phyloP scores from a whole-genome alignment of 805 yeast species.

The Candida succiphila region DNA sequence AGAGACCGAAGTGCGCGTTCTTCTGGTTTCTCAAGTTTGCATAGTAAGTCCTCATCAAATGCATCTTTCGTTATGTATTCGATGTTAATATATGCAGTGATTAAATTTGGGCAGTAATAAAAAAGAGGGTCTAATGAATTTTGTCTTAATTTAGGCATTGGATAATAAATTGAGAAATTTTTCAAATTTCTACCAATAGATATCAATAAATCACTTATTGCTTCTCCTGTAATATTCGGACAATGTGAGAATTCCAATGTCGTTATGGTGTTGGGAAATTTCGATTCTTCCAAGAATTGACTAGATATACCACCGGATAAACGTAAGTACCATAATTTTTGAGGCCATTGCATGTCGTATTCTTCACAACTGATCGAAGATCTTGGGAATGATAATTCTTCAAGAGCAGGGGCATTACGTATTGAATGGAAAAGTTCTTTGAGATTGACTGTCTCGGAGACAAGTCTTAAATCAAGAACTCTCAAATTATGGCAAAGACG shows the following conservation, averaged over 20 bases:
- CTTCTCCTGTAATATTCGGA: constrained; percentile 60
- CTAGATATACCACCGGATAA: constrained; percentile 87
- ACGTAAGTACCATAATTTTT: constrained; percentile 56
- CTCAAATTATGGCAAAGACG: constrained; percentile 56
- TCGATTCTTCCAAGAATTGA: constrained; percentile 57
- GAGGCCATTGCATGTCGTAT: constrained; percentile 68
- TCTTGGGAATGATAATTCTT: constrained; percentile 79
- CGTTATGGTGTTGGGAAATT: constrained; percentile 65
- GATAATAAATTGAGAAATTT: constrained; percentile 64
- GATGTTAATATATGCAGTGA: constrained; percentile 56
- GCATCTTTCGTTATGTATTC: constrained; percentile 59
- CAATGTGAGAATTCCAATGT: constrained; percentile 79
- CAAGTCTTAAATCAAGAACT: constrained; percentile 70
- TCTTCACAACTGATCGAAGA: constrained; percentile 69
- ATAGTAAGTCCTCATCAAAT: constrained; percentile 36
- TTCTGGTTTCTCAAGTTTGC: constrained; percentile 17
- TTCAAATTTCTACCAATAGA: constrained; percentile 59
- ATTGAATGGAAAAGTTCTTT: constrained; percentile 73
- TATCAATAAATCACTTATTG: constrained; percentile 51
- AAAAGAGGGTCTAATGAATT: constrained; percentile 68
- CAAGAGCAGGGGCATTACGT: constrained; percentile 46
- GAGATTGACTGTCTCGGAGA: constrained; percentile 83
- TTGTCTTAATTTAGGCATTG: constrained; percentile 72
- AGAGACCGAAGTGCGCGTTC: constrained; percentile 45
- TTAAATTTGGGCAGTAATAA: constrained; percentile 65